phyloP scores from a whole-genome alignment of 345 rosid species.

The Rhodamnia argentea region DNA sequence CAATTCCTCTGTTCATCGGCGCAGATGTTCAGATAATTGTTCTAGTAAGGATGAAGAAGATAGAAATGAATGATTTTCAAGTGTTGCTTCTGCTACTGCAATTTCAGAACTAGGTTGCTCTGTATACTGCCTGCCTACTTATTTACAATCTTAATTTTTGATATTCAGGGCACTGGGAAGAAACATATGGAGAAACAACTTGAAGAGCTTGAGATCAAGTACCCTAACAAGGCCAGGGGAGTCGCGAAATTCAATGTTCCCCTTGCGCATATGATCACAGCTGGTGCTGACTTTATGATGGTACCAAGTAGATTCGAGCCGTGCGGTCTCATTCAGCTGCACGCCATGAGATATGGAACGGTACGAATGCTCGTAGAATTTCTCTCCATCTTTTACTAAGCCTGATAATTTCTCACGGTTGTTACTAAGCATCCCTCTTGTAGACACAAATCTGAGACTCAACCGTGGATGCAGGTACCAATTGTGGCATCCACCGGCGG shows the following conservation, averaged over 20 bases:
- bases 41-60: constrained; percentile 39
- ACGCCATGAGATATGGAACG: constrained; percentile 98
- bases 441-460: neutral
- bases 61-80: neutral
- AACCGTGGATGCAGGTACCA: constrained; percentile 37
- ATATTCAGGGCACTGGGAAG: constrained; percentile 81
- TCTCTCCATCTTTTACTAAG: neutral
- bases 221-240: constrained; percentile 70
- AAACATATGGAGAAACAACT: constrained; percentile 68
- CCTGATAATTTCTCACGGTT: neutral
- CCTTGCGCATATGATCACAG: constrained; percentile 82
- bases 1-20: constrained; percentile 48
- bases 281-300: constrained; percentile 85
- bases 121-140: neutral
- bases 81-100: neutral
- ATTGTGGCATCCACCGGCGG: constrained; percentile 96
- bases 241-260: constrained; percentile 71
- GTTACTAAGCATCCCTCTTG: neutral
- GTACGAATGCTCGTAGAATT: constrained; percentile 10
- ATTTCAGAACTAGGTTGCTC: neutral
- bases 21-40: constrained; percentile 63
- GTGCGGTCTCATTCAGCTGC: constrained; percentile 94
- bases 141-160: neutral
- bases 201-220: constrained; percentile 46
- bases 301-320: constrained; percentile 95